Percentiles rank a stretch among this genome's conserved stretches.
Evolutionary conservation across 768 basidiomycete species (phyloP).

Genomic region (Phylloporus sp.): DNA sequence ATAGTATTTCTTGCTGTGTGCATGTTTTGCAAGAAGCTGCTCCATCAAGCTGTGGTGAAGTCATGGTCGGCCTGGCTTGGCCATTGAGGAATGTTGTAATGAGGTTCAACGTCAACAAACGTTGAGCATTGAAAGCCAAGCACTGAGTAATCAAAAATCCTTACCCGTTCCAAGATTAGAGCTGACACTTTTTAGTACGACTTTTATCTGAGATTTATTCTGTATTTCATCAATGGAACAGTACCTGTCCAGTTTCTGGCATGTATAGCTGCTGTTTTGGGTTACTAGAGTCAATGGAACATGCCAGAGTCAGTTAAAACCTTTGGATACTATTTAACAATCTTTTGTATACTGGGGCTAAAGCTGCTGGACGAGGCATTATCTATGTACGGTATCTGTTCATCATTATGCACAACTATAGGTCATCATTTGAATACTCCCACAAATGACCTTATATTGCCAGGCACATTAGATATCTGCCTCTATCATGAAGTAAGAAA

Average conservation of each 20-base stretch:
- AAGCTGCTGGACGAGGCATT: no score
- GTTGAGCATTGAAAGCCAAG: no score
- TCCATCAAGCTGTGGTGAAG: no score
- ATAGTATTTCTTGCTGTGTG: no score
- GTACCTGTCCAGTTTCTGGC: background rate
- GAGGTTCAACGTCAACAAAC: no score
- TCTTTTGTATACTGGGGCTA: no score
- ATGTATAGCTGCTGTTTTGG: background rate
- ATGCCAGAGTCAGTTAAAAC: background rate
- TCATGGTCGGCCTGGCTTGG: no score
- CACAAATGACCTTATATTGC: background rate
- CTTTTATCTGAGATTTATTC: background rate
- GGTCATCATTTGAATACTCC: background rate
- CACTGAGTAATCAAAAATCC: no score
- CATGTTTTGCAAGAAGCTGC: no score
- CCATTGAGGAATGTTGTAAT: no score
- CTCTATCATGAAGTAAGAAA: background rate
- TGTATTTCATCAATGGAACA: background rate
- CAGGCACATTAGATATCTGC: background rate
- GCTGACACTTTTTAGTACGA: background rate
- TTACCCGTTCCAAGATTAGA: no score
- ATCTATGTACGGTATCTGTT: background rate
- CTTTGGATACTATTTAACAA: no score
- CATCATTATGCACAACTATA: background rate
- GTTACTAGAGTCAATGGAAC: background rate